Base-by-base conservation (phyloP, 331 rosid genomes). In the Dryas integrifolia region DNA sequence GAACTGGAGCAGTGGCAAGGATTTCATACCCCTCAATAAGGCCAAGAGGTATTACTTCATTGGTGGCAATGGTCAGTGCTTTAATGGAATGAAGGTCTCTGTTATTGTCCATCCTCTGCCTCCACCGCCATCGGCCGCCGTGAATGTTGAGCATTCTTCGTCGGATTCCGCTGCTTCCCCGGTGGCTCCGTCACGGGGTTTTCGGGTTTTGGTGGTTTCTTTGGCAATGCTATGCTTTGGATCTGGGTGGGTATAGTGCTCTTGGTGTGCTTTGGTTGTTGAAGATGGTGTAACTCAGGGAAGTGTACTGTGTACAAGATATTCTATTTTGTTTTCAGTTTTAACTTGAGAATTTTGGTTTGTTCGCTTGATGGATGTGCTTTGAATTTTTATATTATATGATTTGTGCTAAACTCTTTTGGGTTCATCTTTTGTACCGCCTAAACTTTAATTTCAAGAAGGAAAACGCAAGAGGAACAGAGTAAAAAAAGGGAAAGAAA, bases 1-100 rank as follows among this genome's bases (percentile, higher is more conserved):
- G 73, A 93, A 91, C 82, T 93, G 97, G 97, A 87, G 85, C 43
- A 86, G 89, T 53, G 98, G 98, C 21, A 93, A 93, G 72, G 97
- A 93, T 72, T 93, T 93, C 91, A 83, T 93, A 60, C 86, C 77
- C 35, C 73, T 93, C 6, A 84, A 82, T 7, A n/a, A 82, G 45
- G 66, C 96, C 1, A 83, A 78, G 77, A 86, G 96, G 69, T 90
- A 90, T 74, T 93, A 90, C 91, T 89, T 87, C 72, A 91, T 91
- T 65, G 76, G 97, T 65, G 96, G 97, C 50, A 91, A 89, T 65
- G 97, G 97, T 0, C 97, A 89, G 73, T 91, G 97, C 89, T 87
- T 58, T 67, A 87, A 15, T 83, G 97, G 97, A 35, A 86, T 86
- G 90, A 86, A 86, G 84, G 85, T 86, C 64, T 56, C 90, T 50